Percentiles rank a stretch among this genome's conserved stretches.
Evolutionary conservation across 805 yeast species (phyloP).

Genomic region (Kluyveromyces wickerhamii): DNA sequence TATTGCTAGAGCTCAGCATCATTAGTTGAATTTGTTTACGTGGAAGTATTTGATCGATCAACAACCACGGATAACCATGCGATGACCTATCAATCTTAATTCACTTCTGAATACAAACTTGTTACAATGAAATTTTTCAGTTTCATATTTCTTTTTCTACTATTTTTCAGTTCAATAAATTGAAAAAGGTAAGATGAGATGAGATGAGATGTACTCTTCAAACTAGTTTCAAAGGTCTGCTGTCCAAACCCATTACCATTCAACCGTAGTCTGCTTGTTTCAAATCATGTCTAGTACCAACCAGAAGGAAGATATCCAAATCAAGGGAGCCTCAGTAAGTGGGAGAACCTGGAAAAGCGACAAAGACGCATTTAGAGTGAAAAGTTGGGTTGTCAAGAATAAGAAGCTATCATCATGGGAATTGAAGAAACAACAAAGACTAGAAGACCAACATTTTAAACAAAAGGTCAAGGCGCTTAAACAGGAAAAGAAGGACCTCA

Average conservation of each 20-base stretch:
- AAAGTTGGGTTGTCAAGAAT: slow-evolving; percentile 46
- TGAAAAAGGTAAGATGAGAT: slow-evolving; percentile 12
- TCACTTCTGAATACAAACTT: no score
- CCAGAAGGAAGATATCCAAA: slow-evolving; percentile 1
- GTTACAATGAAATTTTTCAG: no score
- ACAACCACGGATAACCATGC: no score
- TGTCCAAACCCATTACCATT: no score
- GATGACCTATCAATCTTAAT: no score
- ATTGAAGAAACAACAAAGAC: slow-evolving; percentile 55
- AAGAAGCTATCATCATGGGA: slow-evolving; percentile 48
- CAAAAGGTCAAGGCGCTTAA: slow-evolving; percentile 63
- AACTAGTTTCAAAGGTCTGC: no score
- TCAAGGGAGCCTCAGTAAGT: slow-evolving; percentile 44
- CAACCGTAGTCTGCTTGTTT: no score
- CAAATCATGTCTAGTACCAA: background rate
- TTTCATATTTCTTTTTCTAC: background rate
- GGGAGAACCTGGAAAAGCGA: slow-evolving; percentile 69
- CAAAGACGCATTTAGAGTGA: slow-evolving; percentile 61
- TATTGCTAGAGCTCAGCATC: no score
- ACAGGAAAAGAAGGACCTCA: slow-evolving; percentile 64
- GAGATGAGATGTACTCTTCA: no score
- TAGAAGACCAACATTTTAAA: slow-evolving; percentile 59
- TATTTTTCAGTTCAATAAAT: background rate
- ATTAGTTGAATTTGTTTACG: no score
- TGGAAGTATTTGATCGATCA: no score